phyloP scores from a whole-genome alignment of 148 eudicot genomes.

The Tetragonia tetragonoides region DNA sequence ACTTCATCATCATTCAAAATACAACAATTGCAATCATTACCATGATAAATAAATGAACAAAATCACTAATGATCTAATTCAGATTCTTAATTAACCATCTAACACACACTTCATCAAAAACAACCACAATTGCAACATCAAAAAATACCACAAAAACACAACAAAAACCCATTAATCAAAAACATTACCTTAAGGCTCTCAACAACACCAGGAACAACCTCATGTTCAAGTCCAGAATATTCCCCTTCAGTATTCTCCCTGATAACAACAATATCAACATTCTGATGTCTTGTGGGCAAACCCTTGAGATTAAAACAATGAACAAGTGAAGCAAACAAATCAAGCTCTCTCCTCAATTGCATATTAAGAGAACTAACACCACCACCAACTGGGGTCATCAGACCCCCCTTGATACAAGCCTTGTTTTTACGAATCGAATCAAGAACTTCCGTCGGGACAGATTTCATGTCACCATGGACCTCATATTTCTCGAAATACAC shows the following conservation, averaged over 20 bases:
- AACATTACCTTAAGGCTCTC: constrained; percentile 70
- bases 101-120: background rate
- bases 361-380: constrained; percentile 75
- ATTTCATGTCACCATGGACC: constrained; percentile 61
- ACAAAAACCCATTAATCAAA: background rate
- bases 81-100: too few species aligned
- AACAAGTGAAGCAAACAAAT: constrained; percentile 69
- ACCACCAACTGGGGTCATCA: constrained; percentile 75
- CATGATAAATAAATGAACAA: too few species aligned
- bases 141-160: background rate
- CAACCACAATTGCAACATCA: background rate
- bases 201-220: constrained; percentile 88
- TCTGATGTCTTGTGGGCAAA: constrained; percentile 56
- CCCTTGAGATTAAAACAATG: constrained; percentile 70
- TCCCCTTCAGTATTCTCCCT: constrained; percentile 93
- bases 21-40: too few species aligned
- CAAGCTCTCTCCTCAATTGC: constrained; percentile 60
- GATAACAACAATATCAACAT: constrained; percentile 78
- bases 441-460: constrained; percentile 44
- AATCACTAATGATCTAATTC: too few species aligned
- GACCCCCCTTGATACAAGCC: constrained; percentile 69
- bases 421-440: constrained; percentile 66
- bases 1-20: too few species aligned
- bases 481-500: constrained; percentile 62
- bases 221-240: constrained; percentile 79